Evolutionary conservation across 1,284 basidiomycete species (phyloP).

Genomic region (Phellopilus nigrolimitatus): DNA sequence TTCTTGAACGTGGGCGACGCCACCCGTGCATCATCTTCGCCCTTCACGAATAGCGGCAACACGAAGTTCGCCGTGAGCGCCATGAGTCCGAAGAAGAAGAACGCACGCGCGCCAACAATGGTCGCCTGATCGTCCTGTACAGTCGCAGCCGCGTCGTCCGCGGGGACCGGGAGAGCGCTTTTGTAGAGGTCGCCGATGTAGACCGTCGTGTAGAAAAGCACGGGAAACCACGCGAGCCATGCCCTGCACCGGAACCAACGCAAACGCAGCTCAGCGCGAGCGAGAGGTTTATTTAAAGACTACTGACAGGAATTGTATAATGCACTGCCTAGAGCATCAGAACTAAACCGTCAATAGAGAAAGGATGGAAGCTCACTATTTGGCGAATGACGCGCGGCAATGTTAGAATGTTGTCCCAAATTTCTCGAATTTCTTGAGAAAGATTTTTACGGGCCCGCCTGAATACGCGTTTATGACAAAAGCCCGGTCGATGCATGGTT

Average conservation of each 20-base stretch:
- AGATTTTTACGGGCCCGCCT: slow-evolving; percentile 40
- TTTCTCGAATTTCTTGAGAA: slow-evolving; percentile 48
- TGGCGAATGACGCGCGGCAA: slow-evolving; percentile 74
- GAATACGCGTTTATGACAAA: slow-evolving; percentile 23
- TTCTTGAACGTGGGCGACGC: slow-evolving; percentile 24
- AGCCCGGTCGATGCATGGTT: no score
- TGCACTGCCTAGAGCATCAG: slow-evolving; percentile 41
- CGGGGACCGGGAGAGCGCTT: slow-evolving; percentile 35
- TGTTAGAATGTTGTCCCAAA: slow-evolving; percentile 64
- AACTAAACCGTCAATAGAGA: slow-evolving; percentile 10
- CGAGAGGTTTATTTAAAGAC: slow-evolving; percentile 11
- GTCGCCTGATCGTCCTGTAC: slow-evolving; percentile 62
- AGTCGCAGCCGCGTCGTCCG: slow-evolving; percentile 30
- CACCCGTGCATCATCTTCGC: slow-evolving; percentile 18
- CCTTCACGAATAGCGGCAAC: slow-evolving; percentile 66
- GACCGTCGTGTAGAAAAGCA: slow-evolving; percentile 82
- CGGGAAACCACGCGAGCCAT: slow-evolving; percentile 85
- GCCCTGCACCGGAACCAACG: slow-evolving; percentile 40
- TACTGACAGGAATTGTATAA: slow-evolving; percentile 85
- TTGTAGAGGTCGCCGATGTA: slow-evolving; percentile 88
- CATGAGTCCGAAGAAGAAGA: slow-evolving; percentile 74
- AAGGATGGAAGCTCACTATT: slow-evolving; percentile 53
- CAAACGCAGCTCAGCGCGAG: slow-evolving; percentile 14
- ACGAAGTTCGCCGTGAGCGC: slow-evolving; percentile 66
- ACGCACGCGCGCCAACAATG: slow-evolving; percentile 77